phyloP scores from a whole-genome alignment of 257 asterid genomes.

The Sherardia arvensis region DNA sequence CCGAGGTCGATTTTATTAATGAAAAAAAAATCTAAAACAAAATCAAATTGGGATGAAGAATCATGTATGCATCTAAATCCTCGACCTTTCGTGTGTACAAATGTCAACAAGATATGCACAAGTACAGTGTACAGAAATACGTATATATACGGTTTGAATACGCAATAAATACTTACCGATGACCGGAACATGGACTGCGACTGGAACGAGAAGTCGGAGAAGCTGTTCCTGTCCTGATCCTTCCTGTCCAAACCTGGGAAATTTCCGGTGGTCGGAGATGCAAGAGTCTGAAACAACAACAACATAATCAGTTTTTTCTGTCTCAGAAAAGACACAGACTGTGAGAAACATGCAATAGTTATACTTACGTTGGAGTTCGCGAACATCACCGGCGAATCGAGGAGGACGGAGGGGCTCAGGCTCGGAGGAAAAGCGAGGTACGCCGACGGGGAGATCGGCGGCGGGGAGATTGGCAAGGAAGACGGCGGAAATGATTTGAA shows the following conservation, averaged over 20 bases:
- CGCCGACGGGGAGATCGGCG: slow-evolving; percentile 70
- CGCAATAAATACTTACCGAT: slow-evolving; percentile 22
- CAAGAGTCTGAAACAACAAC: slow-evolving; percentile 33
- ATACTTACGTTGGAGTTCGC: slow-evolving; percentile 52
- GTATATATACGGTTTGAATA: neutral
- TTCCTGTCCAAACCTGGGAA: slow-evolving; percentile 27
- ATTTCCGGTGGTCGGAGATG: slow-evolving; percentile 58
- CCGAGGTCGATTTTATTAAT: neutral
- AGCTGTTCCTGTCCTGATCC: slow-evolving; percentile 25
- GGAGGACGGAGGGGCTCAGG: slow-evolving; percentile 63
- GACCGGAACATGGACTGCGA: slow-evolving; percentile 34
- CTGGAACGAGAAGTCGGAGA: slow-evolving; percentile 46
- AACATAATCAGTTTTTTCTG: neutral
- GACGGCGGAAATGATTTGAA: slow-evolving; percentile 50
- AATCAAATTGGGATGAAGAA: neutral
- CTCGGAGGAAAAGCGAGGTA: slow-evolving; percentile 48
- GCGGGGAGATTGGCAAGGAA: slow-evolving; percentile 49
- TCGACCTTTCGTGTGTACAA: neutral
- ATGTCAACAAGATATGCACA: neutral
- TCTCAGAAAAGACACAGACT: neutral
- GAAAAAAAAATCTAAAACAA: neutral
- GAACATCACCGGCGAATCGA: slow-evolving; percentile 75
- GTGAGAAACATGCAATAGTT: neutral
- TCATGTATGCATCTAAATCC: too few species aligned
- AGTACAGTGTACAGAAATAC: neutral